Conservation (phyloP, 345 rosid species). For the Populus tremula region DNA sequence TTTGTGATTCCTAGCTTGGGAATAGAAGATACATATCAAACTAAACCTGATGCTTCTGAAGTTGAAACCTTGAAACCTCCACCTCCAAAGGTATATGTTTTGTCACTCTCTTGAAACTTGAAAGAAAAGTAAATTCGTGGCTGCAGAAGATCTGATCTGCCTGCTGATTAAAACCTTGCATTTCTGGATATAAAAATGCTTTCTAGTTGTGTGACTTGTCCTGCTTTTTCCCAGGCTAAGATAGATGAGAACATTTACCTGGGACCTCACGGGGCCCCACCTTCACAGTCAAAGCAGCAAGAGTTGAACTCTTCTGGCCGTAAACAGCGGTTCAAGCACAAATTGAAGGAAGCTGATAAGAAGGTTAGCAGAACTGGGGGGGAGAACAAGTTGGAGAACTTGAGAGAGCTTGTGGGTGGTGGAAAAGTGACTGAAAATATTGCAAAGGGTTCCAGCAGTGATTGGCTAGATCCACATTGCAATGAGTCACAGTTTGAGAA, state of each 20-base stretch:
- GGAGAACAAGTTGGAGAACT: constrained; percentile 79
- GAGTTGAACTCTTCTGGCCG: constrained; percentile 52
- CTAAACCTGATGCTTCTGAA: constrained; percentile 35
- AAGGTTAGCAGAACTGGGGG: constrained; percentile 59
- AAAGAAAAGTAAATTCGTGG: background rate
- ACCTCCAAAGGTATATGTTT: constrained; percentile 58
- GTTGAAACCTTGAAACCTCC: constrained; percentile 46
- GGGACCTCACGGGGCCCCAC: constrained; percentile 93
- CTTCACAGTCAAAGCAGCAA: constrained; percentile 64
- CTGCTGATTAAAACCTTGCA: background rate
- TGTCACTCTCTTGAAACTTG: background rate
- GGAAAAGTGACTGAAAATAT: constrained; percentile 39
- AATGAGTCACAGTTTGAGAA: constrained; percentile 82
- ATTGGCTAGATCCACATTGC: constrained; percentile 95
- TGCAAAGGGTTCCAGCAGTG: constrained; percentile 58
- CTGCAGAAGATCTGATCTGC: background rate
- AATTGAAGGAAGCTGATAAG: constrained; percentile 80
- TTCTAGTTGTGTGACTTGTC: background rate
- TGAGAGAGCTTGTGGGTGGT: constrained; percentile 68
- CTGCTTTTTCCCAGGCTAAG: constrained; percentile 32
- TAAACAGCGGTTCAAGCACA: constrained; percentile 82
- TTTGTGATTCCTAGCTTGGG: constrained; percentile 96
- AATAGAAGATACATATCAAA: constrained; percentile 39
- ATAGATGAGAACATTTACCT: constrained; percentile 77
- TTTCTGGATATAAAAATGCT: background rate